Evolutionary conservation across 2,329 filamentous ascomycete genomes (phyloP).

Genomic region (Aquanectria penicillioides): DNA sequence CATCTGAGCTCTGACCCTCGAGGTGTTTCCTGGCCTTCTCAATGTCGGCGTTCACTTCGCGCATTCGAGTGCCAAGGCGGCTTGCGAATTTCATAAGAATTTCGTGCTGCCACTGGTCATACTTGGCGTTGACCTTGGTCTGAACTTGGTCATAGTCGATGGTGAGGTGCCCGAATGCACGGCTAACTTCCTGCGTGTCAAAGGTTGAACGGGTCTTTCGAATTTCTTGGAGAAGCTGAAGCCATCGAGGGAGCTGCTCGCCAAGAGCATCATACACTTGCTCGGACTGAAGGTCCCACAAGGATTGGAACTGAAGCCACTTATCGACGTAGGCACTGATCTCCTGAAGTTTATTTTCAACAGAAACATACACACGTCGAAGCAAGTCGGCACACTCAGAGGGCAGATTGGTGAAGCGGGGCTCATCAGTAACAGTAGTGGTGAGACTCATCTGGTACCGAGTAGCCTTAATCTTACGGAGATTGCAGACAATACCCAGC

Average conservation of each 20-base stretch:
- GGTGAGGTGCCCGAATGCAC: constrained; percentile 90
- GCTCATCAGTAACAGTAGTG: constrained; percentile 70
- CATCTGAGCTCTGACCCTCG: constrained; percentile 91
- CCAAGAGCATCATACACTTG: constrained; percentile 93
- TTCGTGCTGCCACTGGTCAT: constrained; percentile 99
- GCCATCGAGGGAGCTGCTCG: constrained; percentile 90
- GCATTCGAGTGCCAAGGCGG: constrained; percentile 88
- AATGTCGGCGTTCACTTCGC: constrained; percentile 91
- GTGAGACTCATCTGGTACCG: constrained; percentile 91
- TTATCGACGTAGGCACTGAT: constrained; percentile 93
- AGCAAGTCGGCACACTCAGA: constrained; percentile 84
- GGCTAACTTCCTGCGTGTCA: constrained; percentile 93
- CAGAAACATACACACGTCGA: constrained; percentile 80
- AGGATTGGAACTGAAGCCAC: constrained; percentile 97
- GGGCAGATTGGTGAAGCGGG: constrained; percentile 85
- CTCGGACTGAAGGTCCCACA: constrained; percentile 97
- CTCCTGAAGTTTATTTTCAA: constrained; percentile 84
- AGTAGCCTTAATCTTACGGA: constrained; percentile 93
- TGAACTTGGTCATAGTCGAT: constrained; percentile 99
- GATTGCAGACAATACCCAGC: constrained; percentile 91
- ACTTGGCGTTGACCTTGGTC: constrained; percentile 98
- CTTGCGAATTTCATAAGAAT: constrained; percentile 92
- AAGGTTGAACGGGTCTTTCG: constrained; percentile 95
- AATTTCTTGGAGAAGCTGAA: constrained; percentile 96
- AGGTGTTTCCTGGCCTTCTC: constrained; percentile 90